Evolutionary conservation across 2,329 filamentous ascomycete species (phyloP).

Genomic region (Clonostachys byssicola): DNA sequence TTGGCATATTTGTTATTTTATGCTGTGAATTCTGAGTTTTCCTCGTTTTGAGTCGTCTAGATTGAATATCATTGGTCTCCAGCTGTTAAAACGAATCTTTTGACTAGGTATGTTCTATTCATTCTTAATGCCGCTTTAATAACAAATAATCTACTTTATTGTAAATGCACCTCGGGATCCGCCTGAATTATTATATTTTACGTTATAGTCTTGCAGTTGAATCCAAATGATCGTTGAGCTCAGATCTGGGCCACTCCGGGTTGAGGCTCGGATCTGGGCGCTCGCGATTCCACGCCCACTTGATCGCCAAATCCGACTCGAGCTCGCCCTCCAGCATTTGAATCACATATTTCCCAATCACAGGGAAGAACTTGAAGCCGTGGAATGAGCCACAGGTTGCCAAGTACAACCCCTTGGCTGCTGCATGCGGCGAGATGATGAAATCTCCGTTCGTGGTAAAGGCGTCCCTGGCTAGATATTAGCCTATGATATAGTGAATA

Average conservation of each 20-base stretch:
- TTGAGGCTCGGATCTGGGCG: conserved; percentile 46
- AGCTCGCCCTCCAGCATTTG: conserved; percentile 47
- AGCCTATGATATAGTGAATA: background rate
- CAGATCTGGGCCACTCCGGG: conserved; percentile 50
- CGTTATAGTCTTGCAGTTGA: conserved; percentile 18
- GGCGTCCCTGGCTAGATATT: conserved; percentile 49
- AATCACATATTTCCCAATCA: conserved; percentile 58
- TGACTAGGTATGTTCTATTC: too few species aligned
- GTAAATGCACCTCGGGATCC: too few species aligned
- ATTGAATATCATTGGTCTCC: too few species aligned
- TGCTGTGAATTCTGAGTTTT: too few species aligned
- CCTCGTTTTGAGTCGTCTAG: too few species aligned
- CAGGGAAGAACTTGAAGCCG: conserved; percentile 64
- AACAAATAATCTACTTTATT: too few species aligned
- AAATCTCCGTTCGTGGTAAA: conserved; percentile 59
- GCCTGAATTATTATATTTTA: background rate
- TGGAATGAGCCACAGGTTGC: conserved; percentile 65
- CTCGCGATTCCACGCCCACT: conserved; percentile 58
- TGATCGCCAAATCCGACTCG: conserved; percentile 32
- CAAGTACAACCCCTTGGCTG: conserved; percentile 49
- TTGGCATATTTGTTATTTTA: too few species aligned
- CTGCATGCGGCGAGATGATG: conserved; percentile 54
- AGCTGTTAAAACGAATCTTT: too few species aligned
- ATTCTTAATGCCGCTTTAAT: too few species aligned
- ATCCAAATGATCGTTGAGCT: conserved; percentile 48